Evolutionary conservation across 768 basidiomycete genomes (phyloP), one percentile per base, ranked within the genome.

Genomic region (Sistotremastrum suecicum): DNA sequence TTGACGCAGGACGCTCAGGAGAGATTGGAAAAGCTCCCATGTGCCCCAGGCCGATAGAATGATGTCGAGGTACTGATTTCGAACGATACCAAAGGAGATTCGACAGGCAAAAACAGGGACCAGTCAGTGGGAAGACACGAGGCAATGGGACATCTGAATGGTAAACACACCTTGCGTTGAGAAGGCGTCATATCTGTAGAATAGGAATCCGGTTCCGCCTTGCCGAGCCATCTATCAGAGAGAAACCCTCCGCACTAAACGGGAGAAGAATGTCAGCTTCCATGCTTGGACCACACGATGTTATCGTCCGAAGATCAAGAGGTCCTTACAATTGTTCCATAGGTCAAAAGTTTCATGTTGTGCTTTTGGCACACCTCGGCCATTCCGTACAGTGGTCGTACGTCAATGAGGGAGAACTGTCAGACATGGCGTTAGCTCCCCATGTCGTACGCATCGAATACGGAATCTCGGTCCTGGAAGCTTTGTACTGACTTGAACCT

Each of bases 401-500:
- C 78, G 56, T 89, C 86, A 51, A 89, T 78, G 42, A 89, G 60
- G 5, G 86, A 89, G 54, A 86, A 87, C 86, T 88, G 51, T 5
- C 35, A 43, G 37, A 20, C 6, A 39, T 31, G 39, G 39, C 20
- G 20, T 20, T 20, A 20, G 20, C 20, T 20, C 20, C 20, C 12
- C 37, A 10, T 10, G 12, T 10, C 37, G 37, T 10, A 10, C 10
- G 10, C 37, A 10, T 38, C 12, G 37, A 10, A 29, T 10, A 46
- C 33, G 32, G 32, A 29, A 29, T 29, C 32, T 31, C 7, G 20
- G 20, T 20, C 20, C 20, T 20, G 20, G 20, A 30, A 4, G 43
- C 12, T n/a, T 29, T 11, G 30, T 42, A 50, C 61, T 39, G 58
- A 85, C 85, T 70, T 83, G 85, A 5, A 89, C 76, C 63, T 89